Conservation (phyloP, 2,329 filamentous ascomycete genomes). For the Pseudogymnoascus sp. region DNA sequence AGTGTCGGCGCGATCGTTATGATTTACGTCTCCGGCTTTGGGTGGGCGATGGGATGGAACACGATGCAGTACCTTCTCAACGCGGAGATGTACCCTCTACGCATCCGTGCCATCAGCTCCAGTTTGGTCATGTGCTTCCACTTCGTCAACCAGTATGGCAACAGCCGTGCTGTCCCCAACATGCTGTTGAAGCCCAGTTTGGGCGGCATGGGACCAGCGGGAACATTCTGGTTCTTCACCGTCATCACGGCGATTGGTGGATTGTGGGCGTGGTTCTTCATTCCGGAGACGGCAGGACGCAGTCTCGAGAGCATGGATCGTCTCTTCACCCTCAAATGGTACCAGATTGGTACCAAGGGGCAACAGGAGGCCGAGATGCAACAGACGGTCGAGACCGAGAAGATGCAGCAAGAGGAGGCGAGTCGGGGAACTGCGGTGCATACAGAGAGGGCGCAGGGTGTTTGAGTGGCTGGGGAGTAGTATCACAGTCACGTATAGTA, state of each 20-base stretch:
- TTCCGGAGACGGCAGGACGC: constrained; percentile 66
- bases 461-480: not conserved
- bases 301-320: constrained; percentile 63
- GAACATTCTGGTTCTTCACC: constrained; percentile 73
- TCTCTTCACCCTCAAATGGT: constrained; percentile 68
- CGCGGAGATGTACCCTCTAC: constrained; percentile 69
- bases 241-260: constrained; percentile 62
- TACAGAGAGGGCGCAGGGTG: constrained; percentile 10
- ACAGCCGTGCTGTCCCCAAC: constrained; percentile 65
- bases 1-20: constrained; percentile 64
- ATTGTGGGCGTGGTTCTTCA: constrained; percentile 63
- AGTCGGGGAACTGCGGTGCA: not conserved
- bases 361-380: constrained; percentile 44
- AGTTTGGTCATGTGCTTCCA: constrained; percentile 72
- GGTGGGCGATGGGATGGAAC: constrained; percentile 69
- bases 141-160: constrained; percentile 74
- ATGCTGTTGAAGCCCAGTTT: constrained; percentile 53
- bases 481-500: constrained; percentile 2
- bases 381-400: constrained; percentile 39
- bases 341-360: constrained; percentile 58
- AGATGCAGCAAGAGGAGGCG: constrained; percentile 35
- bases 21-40: constrained; percentile 64
- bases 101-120: constrained; percentile 64
- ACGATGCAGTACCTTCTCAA: constrained; percentile 73
- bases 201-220: constrained; percentile 47